phyloP scores from a whole-genome alignment of 2,329 filamentous ascomycete genomes.

The Colletotrichum tanaceti region DNA sequence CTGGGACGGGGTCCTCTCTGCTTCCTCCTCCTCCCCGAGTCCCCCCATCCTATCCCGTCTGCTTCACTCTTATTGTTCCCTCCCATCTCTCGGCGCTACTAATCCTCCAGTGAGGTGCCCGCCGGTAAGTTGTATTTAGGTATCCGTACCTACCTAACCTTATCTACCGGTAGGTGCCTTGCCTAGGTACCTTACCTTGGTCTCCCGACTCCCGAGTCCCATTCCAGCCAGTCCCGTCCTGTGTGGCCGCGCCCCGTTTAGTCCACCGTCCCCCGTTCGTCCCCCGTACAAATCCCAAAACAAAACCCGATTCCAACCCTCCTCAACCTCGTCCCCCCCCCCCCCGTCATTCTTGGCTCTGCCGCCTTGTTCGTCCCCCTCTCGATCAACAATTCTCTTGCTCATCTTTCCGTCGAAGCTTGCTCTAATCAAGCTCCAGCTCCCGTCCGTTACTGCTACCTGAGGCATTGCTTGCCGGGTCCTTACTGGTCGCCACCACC shows the following conservation, averaged over 20 bases:
- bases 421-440: conserved; percentile 31
- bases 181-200: conserved; percentile 1
- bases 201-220: conserved; percentile 17
- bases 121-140: conserved; percentile 9
- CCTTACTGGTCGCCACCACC: conserved; percentile 12
- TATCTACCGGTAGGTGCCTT: not conserved
- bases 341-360: conserved; percentile 31
- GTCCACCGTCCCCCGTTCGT: conserved; percentile 22
- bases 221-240: conserved; percentile 17
- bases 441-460: conserved; percentile 28
- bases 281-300: conserved; percentile 34
- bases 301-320: conserved; percentile 33
- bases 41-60: conserved; percentile 1
- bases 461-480: conserved; percentile 32
- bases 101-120: not conserved
- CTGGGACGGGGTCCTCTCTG: not conserved
- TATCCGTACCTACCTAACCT: no score
- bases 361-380: conserved; percentile 20
- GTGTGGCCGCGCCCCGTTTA: not conserved
- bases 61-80: conserved; percentile 1
- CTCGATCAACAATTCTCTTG: conserved; percentile 30
- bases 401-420: conserved; percentile 35
- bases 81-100: not conserved
- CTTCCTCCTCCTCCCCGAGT: conserved; percentile 10
- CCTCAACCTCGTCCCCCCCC: not conserved